phyloP scores from a whole-genome alignment of 352 stramenopile genomes.

The Globisporangium apiculatum region DNA sequence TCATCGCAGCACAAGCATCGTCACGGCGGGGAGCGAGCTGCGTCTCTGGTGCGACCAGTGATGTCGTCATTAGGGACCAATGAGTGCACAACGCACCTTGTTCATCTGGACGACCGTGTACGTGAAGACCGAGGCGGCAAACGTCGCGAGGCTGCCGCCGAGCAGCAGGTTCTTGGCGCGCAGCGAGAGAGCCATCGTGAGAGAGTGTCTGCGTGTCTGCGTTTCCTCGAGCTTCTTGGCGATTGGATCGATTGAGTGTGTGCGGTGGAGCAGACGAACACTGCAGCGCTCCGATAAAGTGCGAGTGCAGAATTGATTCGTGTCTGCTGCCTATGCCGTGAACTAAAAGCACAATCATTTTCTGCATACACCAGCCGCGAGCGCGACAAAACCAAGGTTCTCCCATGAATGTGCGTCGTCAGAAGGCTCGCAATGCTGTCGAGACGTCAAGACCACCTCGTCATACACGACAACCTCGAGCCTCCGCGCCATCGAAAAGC shows the following conservation, averaged over 20 bases:
- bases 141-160: conserved; percentile 52
- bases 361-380: background rate
- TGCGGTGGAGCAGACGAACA: background rate
- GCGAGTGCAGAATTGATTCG: background rate
- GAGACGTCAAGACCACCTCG: too few relatives aligned
- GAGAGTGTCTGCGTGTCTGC: background rate
- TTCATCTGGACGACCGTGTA: conserved; percentile 82
- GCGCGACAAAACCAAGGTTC: background rate
- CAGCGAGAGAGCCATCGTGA: conserved; percentile 51
- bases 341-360: background rate
- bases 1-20: background rate
- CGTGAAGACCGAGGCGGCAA: conserved; percentile 54
- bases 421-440: too few relatives aligned
- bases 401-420: too few relatives aligned
- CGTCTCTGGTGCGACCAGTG: too few relatives aligned
- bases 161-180: conserved; percentile 75
- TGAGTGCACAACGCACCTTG: conserved; percentile 29
- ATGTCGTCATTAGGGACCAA: too few relatives aligned
- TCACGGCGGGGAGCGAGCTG: too few relatives aligned
- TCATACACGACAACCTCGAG: too few relatives aligned
- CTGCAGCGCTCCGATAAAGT: conserved; percentile 5
- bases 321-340: too few relatives aligned
- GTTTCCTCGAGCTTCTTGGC: conserved; percentile 10
- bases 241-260: too few relatives aligned
- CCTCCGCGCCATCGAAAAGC: too few relatives aligned